Base-by-base conservation (phyloP, 805 yeast genomes). In the Saturnispora halmiae region DNA sequence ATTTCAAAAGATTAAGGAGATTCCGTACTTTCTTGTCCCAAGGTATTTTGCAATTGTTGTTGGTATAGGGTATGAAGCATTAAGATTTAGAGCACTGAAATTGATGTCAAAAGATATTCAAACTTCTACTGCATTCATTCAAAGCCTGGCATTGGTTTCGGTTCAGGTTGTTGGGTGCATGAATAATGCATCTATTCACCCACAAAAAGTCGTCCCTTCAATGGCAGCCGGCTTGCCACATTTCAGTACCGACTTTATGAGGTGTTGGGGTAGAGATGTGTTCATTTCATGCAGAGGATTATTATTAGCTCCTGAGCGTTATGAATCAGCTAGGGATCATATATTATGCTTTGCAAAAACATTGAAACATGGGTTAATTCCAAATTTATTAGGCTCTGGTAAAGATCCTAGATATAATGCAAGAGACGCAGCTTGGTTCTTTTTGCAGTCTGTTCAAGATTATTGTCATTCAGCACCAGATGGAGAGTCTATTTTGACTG, bases 181-280 rank as follows among this genome's bases (percentile, higher is more conserved):
- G 72, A 70, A 75, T 34, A 75, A 77, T 19, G 84, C 96, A 1
- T 83, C 96, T 0, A 67, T 92, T 40, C 62, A 69, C 21, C 94
- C 97, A 2, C 64, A 63, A 31, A 63, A 67, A 9, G 63, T 68
- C 32, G 72, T 77, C 13, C 82, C 94, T 2, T 75, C 84, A 31
- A 68, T 90, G 74, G 95, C 97, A 13, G 98, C 98, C 2, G 98
- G 97, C 1, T 69, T 90, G 46, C 98, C 98, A 2, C 96, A 87
- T 61, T 90, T 90, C 63, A 79, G 92, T 56, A 73, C 72, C 44
- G 86, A 82, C 48, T 88, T 82, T 60, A 87, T 90, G 95, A 72
- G 98, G 59, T 86, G 96, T 58, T 90, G 98, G 98, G 98, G 98
- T 18, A 73, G 98, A 55, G 98, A 90, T 61, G 94, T 87, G 1